A percentile compares a stretch with the other conserved stretches of the same genome.
phyloP scores from a whole-genome alignment of 139 green algal species.

The Auxenochlorella pyrenoidosa region DNA sequence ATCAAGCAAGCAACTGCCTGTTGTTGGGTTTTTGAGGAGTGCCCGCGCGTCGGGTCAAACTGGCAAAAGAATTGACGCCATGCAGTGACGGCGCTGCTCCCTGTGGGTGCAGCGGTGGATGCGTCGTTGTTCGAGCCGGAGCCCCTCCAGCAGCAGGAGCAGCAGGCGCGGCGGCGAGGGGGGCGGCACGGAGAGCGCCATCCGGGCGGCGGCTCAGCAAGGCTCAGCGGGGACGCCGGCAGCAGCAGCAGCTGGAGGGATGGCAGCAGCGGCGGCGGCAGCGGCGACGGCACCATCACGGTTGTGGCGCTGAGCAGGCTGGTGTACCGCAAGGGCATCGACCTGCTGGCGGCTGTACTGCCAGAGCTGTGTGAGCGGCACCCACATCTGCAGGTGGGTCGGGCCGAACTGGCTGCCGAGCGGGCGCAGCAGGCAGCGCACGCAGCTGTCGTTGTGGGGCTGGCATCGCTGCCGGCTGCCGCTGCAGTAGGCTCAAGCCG shows the following conservation, averaged over 20 bases:
- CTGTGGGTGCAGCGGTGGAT: constrained; percentile 78
- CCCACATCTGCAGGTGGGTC: constrained; percentile 75
- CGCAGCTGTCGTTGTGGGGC: too few species aligned
- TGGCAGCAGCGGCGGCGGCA: not conserved
- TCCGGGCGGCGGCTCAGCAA: not conserved
- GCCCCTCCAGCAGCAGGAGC: not conserved
- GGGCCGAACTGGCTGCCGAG: constrained; percentile 32
- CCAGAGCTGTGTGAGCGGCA: constrained; percentile 78
- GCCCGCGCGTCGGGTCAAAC: too few species aligned
- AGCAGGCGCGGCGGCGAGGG: not conserved
- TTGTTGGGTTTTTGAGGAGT: too few species aligned
- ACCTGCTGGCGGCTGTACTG: constrained; percentile 91
- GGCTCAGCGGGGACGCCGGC: not conserved
- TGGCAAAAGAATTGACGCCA: too few species aligned
- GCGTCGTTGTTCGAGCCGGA: constrained; percentile 78
- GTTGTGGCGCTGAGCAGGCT: constrained; percentile 89
- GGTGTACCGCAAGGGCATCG: constrained; percentile 95
- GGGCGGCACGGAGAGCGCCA: not conserved
- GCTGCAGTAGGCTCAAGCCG: too few species aligned
- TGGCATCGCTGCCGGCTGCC: too few species aligned
- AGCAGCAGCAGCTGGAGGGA: not conserved
- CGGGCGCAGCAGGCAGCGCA: too few species aligned
- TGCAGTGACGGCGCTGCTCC: too few species aligned
- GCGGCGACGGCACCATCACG: constrained; percentile 44
- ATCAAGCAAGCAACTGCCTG: too few species aligned